Evolutionary conservation across 2,329 filamentous ascomycete genomes (phyloP).

Genomic region (Mollisiaceae sp.): DNA sequence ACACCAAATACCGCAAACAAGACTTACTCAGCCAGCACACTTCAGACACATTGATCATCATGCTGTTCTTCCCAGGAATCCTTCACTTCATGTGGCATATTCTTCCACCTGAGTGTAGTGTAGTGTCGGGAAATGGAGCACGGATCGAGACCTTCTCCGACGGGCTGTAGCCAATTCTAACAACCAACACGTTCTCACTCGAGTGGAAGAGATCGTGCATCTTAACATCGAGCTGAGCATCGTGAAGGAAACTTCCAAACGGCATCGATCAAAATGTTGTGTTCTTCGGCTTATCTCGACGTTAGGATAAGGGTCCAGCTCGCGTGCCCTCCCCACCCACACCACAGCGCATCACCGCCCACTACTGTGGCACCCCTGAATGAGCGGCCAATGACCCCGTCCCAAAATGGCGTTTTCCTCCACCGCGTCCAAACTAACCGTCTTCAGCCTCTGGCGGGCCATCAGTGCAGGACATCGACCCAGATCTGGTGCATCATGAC

Average conservation of each 20-base stretch:
- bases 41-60: background rate
- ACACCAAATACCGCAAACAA: background rate
- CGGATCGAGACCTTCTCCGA: background rate
- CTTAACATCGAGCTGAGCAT: background rate
- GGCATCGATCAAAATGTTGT: background rate
- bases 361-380: conserved; percentile 1
- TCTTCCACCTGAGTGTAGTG: background rate
- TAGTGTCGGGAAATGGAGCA: background rate
- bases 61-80: background rate
- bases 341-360: background rate
- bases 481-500: conserved; percentile 2
- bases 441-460: background rate
- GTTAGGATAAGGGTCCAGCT: background rate
- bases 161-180: background rate
- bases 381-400: background rate
- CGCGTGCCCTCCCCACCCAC: background rate
- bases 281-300: background rate
- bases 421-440: background rate
- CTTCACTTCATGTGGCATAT: conserved; percentile 2
- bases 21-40: background rate
- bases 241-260: background rate
- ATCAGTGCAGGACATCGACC: background rate
- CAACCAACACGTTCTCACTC: background rate
- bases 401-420: conserved; percentile 3
- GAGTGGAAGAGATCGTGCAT: background rate